Percentiles rank a stretch among this genome's conserved stretches.
Conservation (phyloP, 2,329 filamentous ascomycete genomes). For the Fusarium annulatum region DNA sequence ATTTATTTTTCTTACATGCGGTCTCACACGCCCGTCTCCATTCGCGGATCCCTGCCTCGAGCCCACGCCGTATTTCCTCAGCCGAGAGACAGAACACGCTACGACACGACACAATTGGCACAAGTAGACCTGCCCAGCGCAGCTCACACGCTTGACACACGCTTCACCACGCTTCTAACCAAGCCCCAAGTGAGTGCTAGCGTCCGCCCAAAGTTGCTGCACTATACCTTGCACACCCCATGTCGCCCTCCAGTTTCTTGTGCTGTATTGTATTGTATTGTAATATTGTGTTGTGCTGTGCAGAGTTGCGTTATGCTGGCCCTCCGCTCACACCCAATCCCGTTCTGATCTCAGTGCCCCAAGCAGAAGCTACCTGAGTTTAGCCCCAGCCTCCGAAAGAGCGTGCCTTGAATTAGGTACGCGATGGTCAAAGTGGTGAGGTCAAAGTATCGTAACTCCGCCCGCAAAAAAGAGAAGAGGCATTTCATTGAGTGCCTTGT, state of each 20-base stretch:
- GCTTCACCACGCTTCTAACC: constrained; percentile 34
- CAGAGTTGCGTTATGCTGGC: constrained; percentile 18
- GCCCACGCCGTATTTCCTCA: constrained; percentile 41
- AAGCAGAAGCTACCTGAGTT: constrained; percentile 32
- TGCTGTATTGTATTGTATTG: constrained; percentile 17
- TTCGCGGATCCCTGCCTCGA: constrained; percentile 44
- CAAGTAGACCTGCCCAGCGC: constrained; percentile 33
- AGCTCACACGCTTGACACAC: constrained; percentile 37
- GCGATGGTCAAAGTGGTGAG: constrained; percentile 27
- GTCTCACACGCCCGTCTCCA: constrained; percentile 39
- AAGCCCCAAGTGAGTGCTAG: constrained; percentile 38
- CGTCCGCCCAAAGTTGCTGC: constrained; percentile 17
- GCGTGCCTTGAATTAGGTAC: constrained; percentile 38
- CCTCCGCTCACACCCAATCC: constrained; percentile 36
- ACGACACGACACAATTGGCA: constrained; percentile 47
- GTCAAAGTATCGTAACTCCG: constrained; percentile 27
- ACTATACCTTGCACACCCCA: constrained; percentile 38
- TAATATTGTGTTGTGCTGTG: constrained; percentile 14
- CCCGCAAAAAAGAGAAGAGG: constrained; percentile 7
- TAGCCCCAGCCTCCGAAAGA: constrained; percentile 35
- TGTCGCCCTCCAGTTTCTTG: constrained; percentile 21
- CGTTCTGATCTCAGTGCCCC: constrained; percentile 24
- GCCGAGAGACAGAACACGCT: constrained; percentile 46
- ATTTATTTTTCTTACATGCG: constrained; percentile 4
- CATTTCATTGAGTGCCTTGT: neutral